Evolutionary conservation across 306 rosid species (phyloP).

Genomic region (Vigna reflexopilosa): DNA sequence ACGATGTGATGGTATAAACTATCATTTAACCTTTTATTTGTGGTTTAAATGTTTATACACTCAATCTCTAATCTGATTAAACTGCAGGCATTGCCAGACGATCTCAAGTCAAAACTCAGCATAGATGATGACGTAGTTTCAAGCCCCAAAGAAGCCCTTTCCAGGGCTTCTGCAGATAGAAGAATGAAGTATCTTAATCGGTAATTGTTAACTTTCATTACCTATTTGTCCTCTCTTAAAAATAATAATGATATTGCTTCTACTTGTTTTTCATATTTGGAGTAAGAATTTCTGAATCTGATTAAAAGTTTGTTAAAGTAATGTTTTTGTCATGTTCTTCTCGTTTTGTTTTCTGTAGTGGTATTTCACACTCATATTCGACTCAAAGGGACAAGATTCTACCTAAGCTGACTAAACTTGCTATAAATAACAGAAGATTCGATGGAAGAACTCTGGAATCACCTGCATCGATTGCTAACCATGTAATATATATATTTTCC

Average conservation of each 20-base stretch:
- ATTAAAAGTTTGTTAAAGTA: slow-evolving; percentile 25
- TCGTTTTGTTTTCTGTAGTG: slow-evolving; percentile 55
- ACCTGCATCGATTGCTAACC: slow-evolving; percentile 74
- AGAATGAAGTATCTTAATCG: slow-evolving; percentile 84
- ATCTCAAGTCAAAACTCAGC: slow-evolving; percentile 87
- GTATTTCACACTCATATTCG: slow-evolving; percentile 75
- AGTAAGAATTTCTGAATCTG: slow-evolving; percentile 28
- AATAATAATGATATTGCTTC: slow-evolving; percentile 21
- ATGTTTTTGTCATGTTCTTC: slow-evolving; percentile 40
- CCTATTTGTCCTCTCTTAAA: slow-evolving; percentile 24
- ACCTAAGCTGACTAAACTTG: slow-evolving; percentile 80
- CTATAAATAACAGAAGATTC: slow-evolving; percentile 73
- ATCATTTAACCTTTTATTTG: slow-evolving; percentile 36
- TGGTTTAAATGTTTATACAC: slow-evolving; percentile 26
- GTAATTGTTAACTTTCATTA: slow-evolving; percentile 50
- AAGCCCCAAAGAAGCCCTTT: slow-evolving; percentile 98
- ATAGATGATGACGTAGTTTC: slow-evolving; percentile 80
- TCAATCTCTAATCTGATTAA: slow-evolving; percentile 49
- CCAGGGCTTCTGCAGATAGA: slow-evolving; percentile 95
- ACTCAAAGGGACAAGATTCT: slow-evolving; percentile 75
- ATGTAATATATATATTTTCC: slow-evolving; percentile 59
- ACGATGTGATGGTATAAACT: slow-evolving; percentile 92
- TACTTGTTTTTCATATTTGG: slow-evolving; percentile 30
- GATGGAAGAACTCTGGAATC: slow-evolving; percentile 80
- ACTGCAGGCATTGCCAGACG: slow-evolving; percentile 94